phyloP scores from a whole-genome alignment of 2,329 filamentous ascomycete species.

The Cercospora sp. region DNA sequence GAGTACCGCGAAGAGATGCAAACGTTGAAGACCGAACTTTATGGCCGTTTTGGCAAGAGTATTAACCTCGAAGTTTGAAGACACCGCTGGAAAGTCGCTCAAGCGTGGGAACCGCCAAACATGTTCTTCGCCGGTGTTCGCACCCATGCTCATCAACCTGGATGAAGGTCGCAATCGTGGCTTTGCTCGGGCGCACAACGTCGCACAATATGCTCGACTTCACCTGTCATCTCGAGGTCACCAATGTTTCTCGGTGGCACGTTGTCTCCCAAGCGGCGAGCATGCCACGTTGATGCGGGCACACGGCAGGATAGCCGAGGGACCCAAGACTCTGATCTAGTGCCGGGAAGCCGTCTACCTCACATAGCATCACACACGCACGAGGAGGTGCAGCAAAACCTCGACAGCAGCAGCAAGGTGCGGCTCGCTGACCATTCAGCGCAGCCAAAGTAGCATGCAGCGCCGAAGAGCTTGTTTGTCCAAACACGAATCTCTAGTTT shows the following conservation, averaged over 20 bases:
- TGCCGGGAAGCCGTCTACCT: constrained; percentile 4
- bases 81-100: background rate
- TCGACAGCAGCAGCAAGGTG: background rate
- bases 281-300: constrained; percentile 7
- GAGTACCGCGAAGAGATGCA: constrained; percentile 82
- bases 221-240: background rate
- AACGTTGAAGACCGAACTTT: constrained; percentile 84
- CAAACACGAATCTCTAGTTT: background rate
- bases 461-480: background rate
- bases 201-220: background rate
- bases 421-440: background rate
- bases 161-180: background rate
- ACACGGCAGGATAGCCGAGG: constrained; percentile 14
- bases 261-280: background rate
- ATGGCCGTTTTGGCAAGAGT: constrained; percentile 90
- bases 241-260: background rate
- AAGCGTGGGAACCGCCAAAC: background rate
- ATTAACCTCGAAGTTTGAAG: constrained; percentile 83
- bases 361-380: background rate
- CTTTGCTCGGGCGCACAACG: background rate
- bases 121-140: background rate
- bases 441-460: background rate
- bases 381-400: background rate
- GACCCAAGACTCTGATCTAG: background rate
- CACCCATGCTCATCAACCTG: background rate